Evolutionary conservation across 805 yeast species (phyloP).

Genomic region (Saccharomyces cerevisiae): DNA sequence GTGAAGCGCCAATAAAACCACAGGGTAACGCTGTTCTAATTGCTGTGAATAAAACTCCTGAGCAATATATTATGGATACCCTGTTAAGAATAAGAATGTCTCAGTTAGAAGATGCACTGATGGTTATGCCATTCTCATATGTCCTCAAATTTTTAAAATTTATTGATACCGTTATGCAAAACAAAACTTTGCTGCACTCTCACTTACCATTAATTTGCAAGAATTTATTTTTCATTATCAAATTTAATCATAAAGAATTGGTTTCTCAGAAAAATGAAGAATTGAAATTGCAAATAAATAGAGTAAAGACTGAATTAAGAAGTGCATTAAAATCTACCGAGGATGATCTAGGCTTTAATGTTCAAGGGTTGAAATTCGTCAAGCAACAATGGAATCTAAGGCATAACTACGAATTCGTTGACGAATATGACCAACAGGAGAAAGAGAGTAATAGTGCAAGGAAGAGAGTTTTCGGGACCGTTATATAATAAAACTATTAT

Average conservation of each 20-base stretch:
- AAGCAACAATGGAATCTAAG: constrained; percentile 70
- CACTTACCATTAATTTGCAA: constrained; percentile 62
- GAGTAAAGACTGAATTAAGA: constrained; percentile 58
- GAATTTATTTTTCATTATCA: constrained; percentile 65
- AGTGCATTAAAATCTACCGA: constrained; percentile 42
- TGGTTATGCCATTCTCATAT: constrained; percentile 85
- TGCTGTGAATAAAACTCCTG: constrained; percentile 66
- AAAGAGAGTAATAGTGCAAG: constrained; percentile 48
- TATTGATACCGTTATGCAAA: constrained; percentile 65
- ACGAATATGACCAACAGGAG: constrained; percentile 49
- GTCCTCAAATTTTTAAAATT: constrained; percentile 63
- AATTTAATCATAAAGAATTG: constrained; percentile 71
- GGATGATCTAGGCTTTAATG: constrained; percentile 68
- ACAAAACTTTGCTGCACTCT: constrained; percentile 37
- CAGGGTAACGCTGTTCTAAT: constrained; percentile 61
- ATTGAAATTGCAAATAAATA: constrained; percentile 55
- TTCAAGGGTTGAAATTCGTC: constrained; percentile 70
- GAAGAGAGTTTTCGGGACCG: constrained; percentile 57
- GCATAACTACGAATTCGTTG: constrained; percentile 68
- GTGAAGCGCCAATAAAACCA: constrained; percentile 50
- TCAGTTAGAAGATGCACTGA: constrained; percentile 85
- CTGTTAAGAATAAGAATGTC: constrained; percentile 65
- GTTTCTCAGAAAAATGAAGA: constrained; percentile 56
- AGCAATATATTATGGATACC: constrained; percentile 68
- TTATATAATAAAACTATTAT: background rate